Evolutionary conservation across 257 asterid genomes (phyloP).

Genomic region (Nicotiana otophora): DNA sequence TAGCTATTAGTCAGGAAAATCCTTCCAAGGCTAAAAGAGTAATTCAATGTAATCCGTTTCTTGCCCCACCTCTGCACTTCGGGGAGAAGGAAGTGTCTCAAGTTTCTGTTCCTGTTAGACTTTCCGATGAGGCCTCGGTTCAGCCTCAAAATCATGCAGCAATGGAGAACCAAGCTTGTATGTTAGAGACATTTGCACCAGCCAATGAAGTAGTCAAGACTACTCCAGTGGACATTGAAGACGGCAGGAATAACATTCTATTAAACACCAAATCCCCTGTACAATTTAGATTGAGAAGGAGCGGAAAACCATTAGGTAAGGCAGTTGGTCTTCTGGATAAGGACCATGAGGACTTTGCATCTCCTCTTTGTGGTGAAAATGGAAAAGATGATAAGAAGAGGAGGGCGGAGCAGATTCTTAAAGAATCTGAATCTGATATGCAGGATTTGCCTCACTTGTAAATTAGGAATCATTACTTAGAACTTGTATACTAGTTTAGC

Average conservation of each 20-base stretch:
- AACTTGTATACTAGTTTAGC: conserved; percentile 43
- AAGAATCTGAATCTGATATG: conserved; percentile 27
- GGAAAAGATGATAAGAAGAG: conserved; percentile 33
- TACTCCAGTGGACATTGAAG: conserved; percentile 22
- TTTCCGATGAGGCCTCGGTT: conserved; percentile 30
- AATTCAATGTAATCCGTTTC: conserved; percentile 54
- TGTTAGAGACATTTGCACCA: conserved; percentile 33
- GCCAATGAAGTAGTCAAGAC: conserved; percentile 29
- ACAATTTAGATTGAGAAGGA: conserved; percentile 40
- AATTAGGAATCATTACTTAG: conserved; percentile 42
- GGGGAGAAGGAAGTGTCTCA: conserved; percentile 52
- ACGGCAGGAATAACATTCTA: conserved; percentile 37
- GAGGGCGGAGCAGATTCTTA: conserved; percentile 34
- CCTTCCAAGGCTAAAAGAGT: conserved; percentile 36
- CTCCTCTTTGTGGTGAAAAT: conserved; percentile 44
- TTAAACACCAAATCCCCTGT: conserved; percentile 45
- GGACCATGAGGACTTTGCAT: conserved; percentile 21
- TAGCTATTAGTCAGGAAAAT: conserved; percentile 32
- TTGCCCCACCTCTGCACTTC: conserved; percentile 53
- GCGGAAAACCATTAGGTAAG: conserved; percentile 28
- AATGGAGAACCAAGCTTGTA: conserved; percentile 29
- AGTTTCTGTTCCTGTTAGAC: conserved; percentile 48
- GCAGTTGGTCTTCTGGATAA: not conserved
- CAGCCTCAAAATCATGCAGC: conserved; percentile 24
- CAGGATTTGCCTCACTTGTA: conserved; percentile 46